These are phyloP conservation scores for Pyricularia grisea DNA, from an alignment of 2,329 filamentous ascomycete species.

Conservation along the genomic window DNA sequence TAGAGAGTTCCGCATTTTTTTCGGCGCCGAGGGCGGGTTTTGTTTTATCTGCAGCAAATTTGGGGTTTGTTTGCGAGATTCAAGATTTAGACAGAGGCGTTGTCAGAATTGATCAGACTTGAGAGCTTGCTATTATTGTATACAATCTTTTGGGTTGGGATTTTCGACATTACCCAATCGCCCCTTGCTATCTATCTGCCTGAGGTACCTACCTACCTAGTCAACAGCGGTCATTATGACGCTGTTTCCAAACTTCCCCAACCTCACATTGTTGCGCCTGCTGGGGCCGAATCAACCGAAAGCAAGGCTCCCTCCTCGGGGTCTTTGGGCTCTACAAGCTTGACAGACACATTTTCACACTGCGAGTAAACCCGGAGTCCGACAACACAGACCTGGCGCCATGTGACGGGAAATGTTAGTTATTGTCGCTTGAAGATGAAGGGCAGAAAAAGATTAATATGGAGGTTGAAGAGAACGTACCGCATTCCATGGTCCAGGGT, in stretches of 20 bases:
- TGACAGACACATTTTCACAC: slow-evolving; percentile 23
- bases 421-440: neutral
- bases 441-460: neutral
- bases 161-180: neutral
- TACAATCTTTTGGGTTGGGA: neutral
- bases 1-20: neutral
- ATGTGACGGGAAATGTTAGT: neutral
- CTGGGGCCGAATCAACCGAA: slow-evolving; percentile 17
- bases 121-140: neutral
- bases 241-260: neutral
- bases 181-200: no score
- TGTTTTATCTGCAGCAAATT: neutral
- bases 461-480: slow-evolving; percentile 11
- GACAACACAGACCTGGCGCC: slow-evolving; percentile 19
- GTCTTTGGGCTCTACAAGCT: slow-evolving; percentile 21
- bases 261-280: slow-evolving; percentile 19
- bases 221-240: neutral
- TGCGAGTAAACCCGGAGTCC: slow-evolving; percentile 28
- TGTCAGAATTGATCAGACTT: neutral
- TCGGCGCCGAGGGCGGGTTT: neutral
- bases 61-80: neutral
- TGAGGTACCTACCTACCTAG: no score
- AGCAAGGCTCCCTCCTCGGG: slow-evolving; percentile 19
- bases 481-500: slow-evolving; percentile 26
- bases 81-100: neutral